Conservation (phyloP, 805 yeast species). For the Blastobotrys muscicola region DNA sequence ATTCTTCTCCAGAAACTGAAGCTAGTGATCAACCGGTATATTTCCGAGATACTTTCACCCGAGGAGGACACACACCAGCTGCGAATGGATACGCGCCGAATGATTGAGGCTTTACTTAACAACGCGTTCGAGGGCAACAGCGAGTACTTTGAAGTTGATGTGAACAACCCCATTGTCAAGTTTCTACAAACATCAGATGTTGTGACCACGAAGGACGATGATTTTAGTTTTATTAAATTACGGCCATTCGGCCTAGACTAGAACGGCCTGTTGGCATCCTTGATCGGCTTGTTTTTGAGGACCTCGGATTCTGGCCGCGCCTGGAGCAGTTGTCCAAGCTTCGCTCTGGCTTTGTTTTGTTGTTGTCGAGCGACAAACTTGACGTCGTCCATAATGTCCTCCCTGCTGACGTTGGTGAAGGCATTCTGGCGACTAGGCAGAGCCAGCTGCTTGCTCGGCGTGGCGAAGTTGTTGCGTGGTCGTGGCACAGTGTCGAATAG, state of each 20-base stretch:
- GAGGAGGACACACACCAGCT: neutral
- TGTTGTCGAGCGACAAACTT: constrained; percentile 2
- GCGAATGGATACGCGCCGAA: constrained; percentile 1
- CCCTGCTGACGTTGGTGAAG: neutral
- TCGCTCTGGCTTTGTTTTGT: neutral
- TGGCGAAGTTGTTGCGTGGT: neutral
- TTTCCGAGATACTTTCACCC: neutral
- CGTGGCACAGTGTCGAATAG: neutral
- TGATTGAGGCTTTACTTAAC: constrained; percentile 10
- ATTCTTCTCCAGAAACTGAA: neutral
- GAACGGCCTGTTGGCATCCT: neutral
- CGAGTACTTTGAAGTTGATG: constrained; percentile 5
- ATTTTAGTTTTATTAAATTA: constrained; percentile 9
- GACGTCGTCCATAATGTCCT: constrained; percentile 4
- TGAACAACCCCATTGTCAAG: constrained; percentile 9
- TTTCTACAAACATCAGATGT: constrained; percentile 12
- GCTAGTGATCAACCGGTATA: neutral
- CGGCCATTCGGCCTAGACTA: constrained; percentile 12
- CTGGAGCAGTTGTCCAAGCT: constrained; percentile 2
- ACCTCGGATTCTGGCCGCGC: constrained; percentile 1
- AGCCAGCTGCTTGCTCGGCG: neutral
- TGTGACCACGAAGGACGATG: constrained; percentile 6
- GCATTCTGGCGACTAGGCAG: constrained; percentile 1
- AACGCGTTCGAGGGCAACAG: constrained; percentile 11
- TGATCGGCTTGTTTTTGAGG: neutral